Evolutionary conservation across 2,329 filamentous ascomycete genomes (phyloP).

Genomic region (Aspergillus ochraceus): DNA sequence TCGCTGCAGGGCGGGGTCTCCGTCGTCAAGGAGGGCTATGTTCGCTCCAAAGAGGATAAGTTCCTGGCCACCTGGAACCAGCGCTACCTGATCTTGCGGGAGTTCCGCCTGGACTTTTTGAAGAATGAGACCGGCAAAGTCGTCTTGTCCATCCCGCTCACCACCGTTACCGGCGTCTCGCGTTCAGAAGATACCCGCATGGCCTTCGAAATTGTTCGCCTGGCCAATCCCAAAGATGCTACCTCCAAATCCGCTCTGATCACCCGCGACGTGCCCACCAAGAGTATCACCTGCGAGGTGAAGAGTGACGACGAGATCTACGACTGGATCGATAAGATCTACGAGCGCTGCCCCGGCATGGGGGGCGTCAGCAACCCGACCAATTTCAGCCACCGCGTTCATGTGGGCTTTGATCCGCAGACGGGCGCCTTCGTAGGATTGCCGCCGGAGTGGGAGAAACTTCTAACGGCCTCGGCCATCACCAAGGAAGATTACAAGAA

Average conservation of each 20-base stretch:
- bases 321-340: slow-evolving; percentile 98
- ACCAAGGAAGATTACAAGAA: slow-evolving; percentile 98
- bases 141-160: slow-evolving; percentile 79
- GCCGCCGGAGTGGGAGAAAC: slow-evolving; percentile 94
- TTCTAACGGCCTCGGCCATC: slow-evolving; percentile 93
- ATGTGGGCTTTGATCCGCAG: slow-evolving; percentile 94
- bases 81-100: slow-evolving; percentile 86
- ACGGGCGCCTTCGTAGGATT: slow-evolving; percentile 93
- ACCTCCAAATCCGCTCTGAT: slow-evolving; percentile 67
- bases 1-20: slow-evolving; percentile 68
- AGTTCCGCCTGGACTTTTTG: slow-evolving; percentile 91
- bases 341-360: slow-evolving; percentile 94
- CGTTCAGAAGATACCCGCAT: slow-evolving; percentile 88
- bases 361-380: slow-evolving; percentile 97
- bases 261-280: slow-evolving; percentile 76
- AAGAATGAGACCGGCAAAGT: slow-evolving; percentile 88
- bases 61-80: slow-evolving; percentile 82
- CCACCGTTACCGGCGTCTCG: slow-evolving; percentile 85
- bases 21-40: slow-evolving; percentile 66
- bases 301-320: slow-evolving; percentile 97
- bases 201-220: slow-evolving; percentile 89
- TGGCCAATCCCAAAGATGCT: slow-evolving; percentile 59
- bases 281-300: slow-evolving; percentile 86
- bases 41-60: slow-evolving; percentile 74
- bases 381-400: slow-evolving; percentile 95